These are phyloP conservation scores for Kodamaea fungicola DNA, from an alignment of 1,139 yeast genomes.

Conservation along the genomic window DNA sequence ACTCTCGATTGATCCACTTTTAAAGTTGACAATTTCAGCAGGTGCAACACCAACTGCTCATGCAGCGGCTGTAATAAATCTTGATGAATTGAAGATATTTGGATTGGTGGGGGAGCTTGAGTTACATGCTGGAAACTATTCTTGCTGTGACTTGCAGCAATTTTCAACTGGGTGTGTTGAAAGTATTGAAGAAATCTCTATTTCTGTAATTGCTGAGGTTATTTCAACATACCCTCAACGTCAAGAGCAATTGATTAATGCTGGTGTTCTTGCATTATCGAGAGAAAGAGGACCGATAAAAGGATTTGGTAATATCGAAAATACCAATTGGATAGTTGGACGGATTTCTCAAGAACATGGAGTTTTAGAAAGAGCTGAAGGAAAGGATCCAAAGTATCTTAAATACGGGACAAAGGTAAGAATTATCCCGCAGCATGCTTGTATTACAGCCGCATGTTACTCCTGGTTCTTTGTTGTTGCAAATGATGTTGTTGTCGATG, in stretches of 20 bases:
- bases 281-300: slow-evolving; percentile 55
- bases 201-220: slow-evolving; percentile 60
- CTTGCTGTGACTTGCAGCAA: slow-evolving; percentile 73
- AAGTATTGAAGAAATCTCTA: slow-evolving; percentile 44
- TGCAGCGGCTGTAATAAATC: slow-evolving; percentile 39
- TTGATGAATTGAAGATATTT: slow-evolving; percentile 16
- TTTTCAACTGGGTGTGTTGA: slow-evolving; percentile 60
- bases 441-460: slow-evolving; percentile 67
- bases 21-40: slow-evolving; percentile 47
- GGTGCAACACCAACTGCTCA: slow-evolving; percentile 87
- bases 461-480: slow-evolving; percentile 58
- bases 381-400: slow-evolving; percentile 30
- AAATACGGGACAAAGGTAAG: slow-evolving; percentile 54
- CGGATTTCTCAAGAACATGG: slow-evolving; percentile 68
- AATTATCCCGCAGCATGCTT: slow-evolving; percentile 69
- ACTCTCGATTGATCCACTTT: slow-evolving; percentile 21
- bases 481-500: slow-evolving; percentile 52
- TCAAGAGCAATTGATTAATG: slow-evolving; percentile 64
- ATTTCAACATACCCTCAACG: slow-evolving; percentile 56
- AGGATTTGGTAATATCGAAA: slow-evolving; percentile 47
- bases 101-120: slow-evolving; percentile 52
- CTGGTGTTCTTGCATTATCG: slow-evolving; percentile 70
- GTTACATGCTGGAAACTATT: slow-evolving; percentile 77
- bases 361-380: slow-evolving; percentile 40
- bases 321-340: slow-evolving; percentile 52